Conservation (phyloP, 306 rosid species). For the Trifolium pratense region DNA sequence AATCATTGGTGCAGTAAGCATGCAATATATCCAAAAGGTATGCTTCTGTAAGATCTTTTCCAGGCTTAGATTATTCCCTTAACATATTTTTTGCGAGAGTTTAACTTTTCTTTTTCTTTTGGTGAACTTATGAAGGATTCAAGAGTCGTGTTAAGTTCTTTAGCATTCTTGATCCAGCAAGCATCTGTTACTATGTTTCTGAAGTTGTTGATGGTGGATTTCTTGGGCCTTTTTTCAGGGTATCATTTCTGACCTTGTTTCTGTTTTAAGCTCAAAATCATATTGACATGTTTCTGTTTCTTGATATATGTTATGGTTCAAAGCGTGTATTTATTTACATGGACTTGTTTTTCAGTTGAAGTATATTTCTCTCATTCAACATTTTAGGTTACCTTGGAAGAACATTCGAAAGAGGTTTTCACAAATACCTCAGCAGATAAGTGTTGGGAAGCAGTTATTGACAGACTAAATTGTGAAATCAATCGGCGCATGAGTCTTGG, state of each 20-base stretch:
- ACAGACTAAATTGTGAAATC: slow-evolving; percentile 58
- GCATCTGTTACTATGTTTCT: slow-evolving; percentile 63
- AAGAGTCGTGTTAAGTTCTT: slow-evolving; percentile 70
- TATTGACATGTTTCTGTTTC: slow-evolving; percentile 16
- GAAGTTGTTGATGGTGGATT: slow-evolving; percentile 83
- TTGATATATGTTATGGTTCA: slow-evolving; percentile 20
- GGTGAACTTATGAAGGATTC: slow-evolving; percentile 67
- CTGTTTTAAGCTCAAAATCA: slow-evolving; percentile 29
- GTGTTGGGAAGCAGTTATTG: slow-evolving; percentile 75
- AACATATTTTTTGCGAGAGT: slow-evolving; percentile 8
- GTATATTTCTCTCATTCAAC: slow-evolving; percentile 1
- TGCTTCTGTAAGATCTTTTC: slow-evolving; percentile 19
- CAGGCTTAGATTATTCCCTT: background rate
- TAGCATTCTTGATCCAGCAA: slow-evolving; percentile 70
- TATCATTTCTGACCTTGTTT: slow-evolving; percentile 42
- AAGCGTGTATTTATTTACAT: slow-evolving; percentile 10
- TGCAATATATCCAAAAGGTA: slow-evolving; percentile 92
- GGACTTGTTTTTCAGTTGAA: slow-evolving; percentile 30
- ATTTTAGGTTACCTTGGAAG: slow-evolving; percentile 79
- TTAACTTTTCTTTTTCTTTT: slow-evolving; percentile 39
- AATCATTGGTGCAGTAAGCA: slow-evolving; percentile 72
- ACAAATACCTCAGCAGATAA: slow-evolving; percentile 55
- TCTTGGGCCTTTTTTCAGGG: slow-evolving; percentile 90
- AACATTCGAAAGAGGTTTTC: slow-evolving; percentile 57
- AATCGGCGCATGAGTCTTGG: slow-evolving; percentile 45